These are phyloP conservation scores for Nothophytophthora sp. DNA, from an alignment of 352 stramenopile genomes.

Conservation along the genomic window DNA sequence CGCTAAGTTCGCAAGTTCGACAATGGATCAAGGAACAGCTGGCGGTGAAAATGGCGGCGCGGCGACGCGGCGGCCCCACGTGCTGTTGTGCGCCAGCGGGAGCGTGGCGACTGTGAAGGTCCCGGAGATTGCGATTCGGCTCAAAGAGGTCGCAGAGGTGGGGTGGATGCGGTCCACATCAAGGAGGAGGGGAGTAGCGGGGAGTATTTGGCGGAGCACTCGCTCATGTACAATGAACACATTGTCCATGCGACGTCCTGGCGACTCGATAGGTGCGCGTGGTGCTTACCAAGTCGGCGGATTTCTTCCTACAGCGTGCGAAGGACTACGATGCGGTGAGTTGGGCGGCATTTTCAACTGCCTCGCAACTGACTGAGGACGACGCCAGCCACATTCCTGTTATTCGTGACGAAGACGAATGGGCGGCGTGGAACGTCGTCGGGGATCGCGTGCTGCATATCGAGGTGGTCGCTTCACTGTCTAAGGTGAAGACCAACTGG, in stretches of 20 bases:
- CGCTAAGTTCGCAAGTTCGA: too few relatives aligned
- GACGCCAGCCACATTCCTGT: slow-evolving; percentile 32
- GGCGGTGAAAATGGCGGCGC: slow-evolving; percentile 5
- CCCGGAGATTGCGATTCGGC: slow-evolving; percentile 71
- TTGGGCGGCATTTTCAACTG: slow-evolving; percentile 47
- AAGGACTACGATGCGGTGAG: slow-evolving; percentile 64
- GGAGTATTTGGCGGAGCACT: too few relatives aligned
- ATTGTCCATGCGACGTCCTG: too few relatives aligned
- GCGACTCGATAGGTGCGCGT: slow-evolving; percentile 88
- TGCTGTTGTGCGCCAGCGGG: slow-evolving; percentile 81
- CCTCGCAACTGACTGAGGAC: slow-evolving; percentile 9
- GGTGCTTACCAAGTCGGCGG: slow-evolving; percentile 77
- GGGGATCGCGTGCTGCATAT: slow-evolving; percentile 89
- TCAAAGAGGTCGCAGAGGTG: slow-evolving; percentile 68
- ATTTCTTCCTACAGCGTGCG: slow-evolving; percentile 82
- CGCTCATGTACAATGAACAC: too few relatives aligned
- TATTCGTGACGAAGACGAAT: slow-evolving; percentile 82
- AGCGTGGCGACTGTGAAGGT: slow-evolving; percentile 90
- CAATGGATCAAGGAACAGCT: too few relatives aligned
- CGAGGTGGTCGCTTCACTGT: too few relatives aligned
- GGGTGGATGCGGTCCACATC: too few relatives aligned
- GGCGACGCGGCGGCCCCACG: slow-evolving; percentile 29
- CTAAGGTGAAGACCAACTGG: too few relatives aligned
- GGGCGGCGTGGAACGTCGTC: slow-evolving; percentile 73
- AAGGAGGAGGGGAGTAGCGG: too few relatives aligned